phyloP scores from a whole-genome alignment of 176 grass and related monocot genomes.

The Aegilops tauschii region DNA sequence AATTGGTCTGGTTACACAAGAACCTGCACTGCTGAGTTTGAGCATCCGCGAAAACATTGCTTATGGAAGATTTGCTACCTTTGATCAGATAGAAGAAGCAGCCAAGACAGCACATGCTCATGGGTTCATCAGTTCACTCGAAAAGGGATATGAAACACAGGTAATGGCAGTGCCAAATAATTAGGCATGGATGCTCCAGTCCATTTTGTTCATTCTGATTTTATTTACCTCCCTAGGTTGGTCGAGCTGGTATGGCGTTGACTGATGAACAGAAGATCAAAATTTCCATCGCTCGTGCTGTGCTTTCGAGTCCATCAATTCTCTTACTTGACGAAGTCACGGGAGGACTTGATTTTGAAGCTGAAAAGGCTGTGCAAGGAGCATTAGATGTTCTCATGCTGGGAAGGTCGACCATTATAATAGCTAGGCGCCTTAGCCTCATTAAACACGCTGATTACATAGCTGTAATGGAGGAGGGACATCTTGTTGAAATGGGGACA shows the following conservation, averaged over 20 bases:
- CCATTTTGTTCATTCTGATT: conserved; percentile 28
- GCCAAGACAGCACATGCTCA: conserved; percentile 99
- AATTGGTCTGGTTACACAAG: conserved; percentile 98
- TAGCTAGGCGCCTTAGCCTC: conserved; percentile 91
- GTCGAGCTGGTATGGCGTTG: conserved; percentile 75
- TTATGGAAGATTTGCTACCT: conserved; percentile 88
- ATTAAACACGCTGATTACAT: conserved; percentile 99
- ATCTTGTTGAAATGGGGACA: conserved; percentile 99
- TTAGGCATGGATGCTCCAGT: conserved; percentile 14
- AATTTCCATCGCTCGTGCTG: conserved; percentile 94
- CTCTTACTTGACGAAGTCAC: conserved; percentile 97
- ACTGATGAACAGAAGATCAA: conserved; percentile 99
- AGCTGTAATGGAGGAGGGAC: conserved; percentile 98
- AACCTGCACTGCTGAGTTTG: conserved; percentile 93
- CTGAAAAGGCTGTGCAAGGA: conserved; percentile 94
- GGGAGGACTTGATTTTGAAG: conserved; percentile 98
- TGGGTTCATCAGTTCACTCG: conserved; percentile 88
- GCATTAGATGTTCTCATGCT: conserved; percentile 99
- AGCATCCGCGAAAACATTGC: conserved; percentile 98
- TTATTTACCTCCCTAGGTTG: conserved; percentile 58
- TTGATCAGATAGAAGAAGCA: conserved; percentile 97
- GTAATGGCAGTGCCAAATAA: conserved; percentile 38
- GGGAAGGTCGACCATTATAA: conserved; percentile 99
- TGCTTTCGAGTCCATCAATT: conserved; percentile 95
- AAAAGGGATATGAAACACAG: conserved; percentile 97